Evolutionary conservation across 768 basidiomycete genomes (phyloP), one percentile per base, ranked within the genome.

Genomic region (Rhodotorula kratochvilovae): DNA sequence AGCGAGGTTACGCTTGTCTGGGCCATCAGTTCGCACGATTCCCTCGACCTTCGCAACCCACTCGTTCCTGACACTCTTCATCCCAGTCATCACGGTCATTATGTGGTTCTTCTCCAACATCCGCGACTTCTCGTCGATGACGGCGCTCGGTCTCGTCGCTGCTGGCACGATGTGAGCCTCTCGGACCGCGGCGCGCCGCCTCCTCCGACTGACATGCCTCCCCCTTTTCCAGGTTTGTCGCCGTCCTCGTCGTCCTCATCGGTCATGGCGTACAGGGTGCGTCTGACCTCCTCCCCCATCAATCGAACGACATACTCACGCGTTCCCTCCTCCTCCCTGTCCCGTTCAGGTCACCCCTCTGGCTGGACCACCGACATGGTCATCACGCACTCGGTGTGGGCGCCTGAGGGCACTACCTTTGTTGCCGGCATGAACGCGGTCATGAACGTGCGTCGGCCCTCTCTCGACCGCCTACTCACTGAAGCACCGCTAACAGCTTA

Each of bases 131-230:
- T 77, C 83, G 42, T 79, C 76, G 70, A 79, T 85, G 60, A 64
- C 68, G 0, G 43, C 57, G 4, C 46, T 77, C 36, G 76, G 84
- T 12, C 76, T 80, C 5, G 81, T 84, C 74, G 75, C 75, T 1
- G 82, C 82, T 54, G 80, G 81, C 7, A 84, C 83, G 0, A 85
- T 85, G 85, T 82, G 82, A 42, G 79, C 36, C 35, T 8, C 35
- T 3, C 45, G 7, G 45, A 19, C 8, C 21, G 17, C 19, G 15
- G 17, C 21, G 5, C 45, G 8, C 45, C 45, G 8, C 21, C 8
- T 23, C 21, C 45, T 19, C 17, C 19, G 8, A 46, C 45, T 46
- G 19, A 21, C 45, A 21, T 7, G 3, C 45, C n/a, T n/a, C n/a
- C n/a, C n/a, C n/a, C n/a, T 5, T 19, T 8, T 19, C 19, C 54